Evolutionary conservation across 2,329 filamentous ascomycete species (phyloP).

Genomic region (Fonsecaea erecta): DNA sequence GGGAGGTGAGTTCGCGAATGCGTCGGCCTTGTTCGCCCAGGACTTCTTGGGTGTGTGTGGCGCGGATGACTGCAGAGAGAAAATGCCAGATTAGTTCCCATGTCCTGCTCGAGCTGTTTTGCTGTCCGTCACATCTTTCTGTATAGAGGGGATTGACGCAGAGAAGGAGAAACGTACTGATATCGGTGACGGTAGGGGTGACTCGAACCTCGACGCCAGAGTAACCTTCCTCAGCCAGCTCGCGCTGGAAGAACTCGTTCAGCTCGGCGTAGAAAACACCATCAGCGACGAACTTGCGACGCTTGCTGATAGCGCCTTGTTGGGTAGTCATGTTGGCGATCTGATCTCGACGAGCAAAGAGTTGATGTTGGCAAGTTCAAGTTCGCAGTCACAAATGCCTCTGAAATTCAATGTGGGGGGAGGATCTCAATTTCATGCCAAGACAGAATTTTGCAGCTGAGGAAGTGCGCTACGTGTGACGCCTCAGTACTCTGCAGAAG

Average conservation of each 20-base stretch:
- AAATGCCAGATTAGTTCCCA: conserved; percentile 8
- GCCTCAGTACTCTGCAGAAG: neutral
- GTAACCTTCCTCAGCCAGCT: conserved; percentile 99
- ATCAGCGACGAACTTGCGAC: conserved; percentile 82
- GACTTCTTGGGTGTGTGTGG: conserved; percentile 99
- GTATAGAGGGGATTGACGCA: neutral
- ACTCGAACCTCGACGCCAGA: conserved; percentile 99
- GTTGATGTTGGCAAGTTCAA: conserved; percentile 1
- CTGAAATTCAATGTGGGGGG: conserved; percentile 5
- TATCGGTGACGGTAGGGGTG: conserved; percentile 99
- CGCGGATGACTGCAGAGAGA: conserved; percentile 75
- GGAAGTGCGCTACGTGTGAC: neutral
- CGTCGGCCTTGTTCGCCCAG: conserved; percentile 99
- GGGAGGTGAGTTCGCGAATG: conserved; percentile 99
- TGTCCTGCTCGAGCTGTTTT: neutral
- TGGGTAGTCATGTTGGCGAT: conserved; percentile 51
- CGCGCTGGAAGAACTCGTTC: conserved; percentile 99
- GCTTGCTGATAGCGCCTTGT: conserved; percentile 59
- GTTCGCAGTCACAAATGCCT: neutral
- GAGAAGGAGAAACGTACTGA: conserved; percentile 62
- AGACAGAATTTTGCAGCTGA: conserved; percentile 5
- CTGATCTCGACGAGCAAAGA: conserved; percentile 2
- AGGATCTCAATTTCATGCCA: conserved; percentile 1
- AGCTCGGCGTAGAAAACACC: conserved; percentile 99
- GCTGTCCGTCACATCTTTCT: neutral